Base-by-base conservation (phyloP, 2,329 filamentous ascomycete species). In the Exutisphaerella laricina region DNA sequence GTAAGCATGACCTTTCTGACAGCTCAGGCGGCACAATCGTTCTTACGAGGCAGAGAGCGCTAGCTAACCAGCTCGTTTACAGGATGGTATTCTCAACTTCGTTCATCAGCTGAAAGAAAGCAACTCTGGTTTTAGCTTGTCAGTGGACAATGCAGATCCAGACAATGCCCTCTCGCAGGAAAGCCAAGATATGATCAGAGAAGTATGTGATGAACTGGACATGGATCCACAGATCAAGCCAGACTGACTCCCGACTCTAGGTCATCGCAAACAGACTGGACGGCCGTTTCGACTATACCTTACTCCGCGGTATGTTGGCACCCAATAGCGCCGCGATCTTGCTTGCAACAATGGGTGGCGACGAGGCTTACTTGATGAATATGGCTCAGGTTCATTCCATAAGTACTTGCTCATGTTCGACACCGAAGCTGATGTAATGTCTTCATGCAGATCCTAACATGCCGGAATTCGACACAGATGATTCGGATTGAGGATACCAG, bases 41-140 rank as follows among this genome's bases (percentile, higher is more conserved):
- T n/a, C n/a, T n/a, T n/a, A n/a, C n/a, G n/a, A n/a, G n/a, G n/a
- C n/a, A n/a, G n/a, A n/a, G n/a, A n/a, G n/a, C n/a, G n/a, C n/a
- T n/a, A n/a, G n/a, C n/a, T n/a, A n/a, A n/a, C n/a, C n/a, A n/a
- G n/a, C n/a, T n/a, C n/a, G n/a, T n/a, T n/a, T n/a, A n/a, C n/a
- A n/a, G 3, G 58, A 68, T 4, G 75, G 73, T 1, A 66, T 84
- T 1, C 56, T 70, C 4, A 60, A 65, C 5, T 72, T 71, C 41
- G 59, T 72, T n/a, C 49, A 60, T 2, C 53, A 58, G 12, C 59
- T 74, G 6, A 65, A 53, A 10, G 60, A 61, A 1, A 62, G 65
- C 2, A 71, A 72, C 45, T 57, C 60, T 31, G 68, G 68, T 12
- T 59, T 74, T 10, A 58, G 62, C 1, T 39, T 74, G 25, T 66